A percentile compares a stretch with the other conserved stretches of the same genome.
Conservation (phyloP, 805 yeast species). For the Kuraishia ogatae region DNA sequence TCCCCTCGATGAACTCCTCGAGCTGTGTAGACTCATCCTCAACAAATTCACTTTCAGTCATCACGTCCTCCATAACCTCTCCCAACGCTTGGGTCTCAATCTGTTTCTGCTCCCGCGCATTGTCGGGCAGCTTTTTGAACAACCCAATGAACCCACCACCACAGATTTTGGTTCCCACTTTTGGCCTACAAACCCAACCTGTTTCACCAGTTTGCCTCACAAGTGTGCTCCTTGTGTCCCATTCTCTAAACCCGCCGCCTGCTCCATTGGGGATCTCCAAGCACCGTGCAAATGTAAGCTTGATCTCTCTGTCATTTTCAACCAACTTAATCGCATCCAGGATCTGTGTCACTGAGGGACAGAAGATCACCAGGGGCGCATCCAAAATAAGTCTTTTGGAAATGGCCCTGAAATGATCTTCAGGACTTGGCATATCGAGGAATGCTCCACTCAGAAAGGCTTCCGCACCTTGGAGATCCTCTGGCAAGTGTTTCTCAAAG, state of each 20-base stretch:
- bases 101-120: constrained; percentile 9
- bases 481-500: constrained; percentile 6
- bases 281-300: constrained; percentile 27
- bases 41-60: no score
- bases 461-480: constrained; percentile 12
- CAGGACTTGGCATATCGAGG: constrained; percentile 37
- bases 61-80: neutral
- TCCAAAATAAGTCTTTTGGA: constrained; percentile 28
- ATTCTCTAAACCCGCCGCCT: constrained; percentile 42
- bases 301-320: constrained; percentile 19
- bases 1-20: no score
- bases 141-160: constrained; percentile 45
- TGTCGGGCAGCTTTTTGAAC: constrained; percentile 24
- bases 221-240: constrained; percentile 35
- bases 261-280: constrained; percentile 37
- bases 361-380: constrained; percentile 33
- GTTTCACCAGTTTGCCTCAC: constrained; percentile 30
- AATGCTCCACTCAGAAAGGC: constrained; percentile 34
- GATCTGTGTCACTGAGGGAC: constrained; percentile 41
- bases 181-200: constrained; percentile 40
- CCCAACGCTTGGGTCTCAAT: neutral
- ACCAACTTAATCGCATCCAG: constrained; percentile 28
- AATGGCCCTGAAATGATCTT: constrained; percentile 23
- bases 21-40: no score
- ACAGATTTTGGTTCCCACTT: constrained; percentile 34